A percentile compares a stretch with the other conserved stretches of the same genome.
Conservation (phyloP, 352 stramenopile species). For the Pythium sp. region DNA sequence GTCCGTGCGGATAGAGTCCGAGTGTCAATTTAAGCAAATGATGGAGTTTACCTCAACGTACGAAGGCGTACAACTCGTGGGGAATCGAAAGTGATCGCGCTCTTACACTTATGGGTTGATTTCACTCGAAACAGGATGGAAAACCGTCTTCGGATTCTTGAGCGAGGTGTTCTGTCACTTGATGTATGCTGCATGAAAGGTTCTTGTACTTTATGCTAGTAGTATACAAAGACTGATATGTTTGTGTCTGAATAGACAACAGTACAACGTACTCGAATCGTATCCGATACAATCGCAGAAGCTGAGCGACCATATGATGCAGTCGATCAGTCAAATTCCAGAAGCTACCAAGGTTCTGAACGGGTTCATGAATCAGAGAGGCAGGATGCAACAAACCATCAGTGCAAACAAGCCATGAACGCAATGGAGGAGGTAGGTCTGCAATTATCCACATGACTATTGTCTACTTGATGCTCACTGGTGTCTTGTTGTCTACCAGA, state of each 20-base stretch:
- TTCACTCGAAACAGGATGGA: slow-evolving; percentile 11
- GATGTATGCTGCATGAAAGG: slow-evolving; percentile 2
- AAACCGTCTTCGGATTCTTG: slow-evolving; percentile 18
- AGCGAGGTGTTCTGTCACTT: slow-evolving; percentile 13
- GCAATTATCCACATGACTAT: not conserved
- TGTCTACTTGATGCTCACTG: not conserved
- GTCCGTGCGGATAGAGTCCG: slow-evolving; percentile 21
- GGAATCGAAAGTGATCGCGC: not conserved
- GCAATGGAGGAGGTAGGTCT: slow-evolving; percentile 4
- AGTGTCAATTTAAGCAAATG: slow-evolving; percentile 22
- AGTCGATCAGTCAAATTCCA: not conserved
- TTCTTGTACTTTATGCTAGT: not conserved
- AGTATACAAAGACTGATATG: not conserved
- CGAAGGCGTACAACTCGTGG: not conserved
- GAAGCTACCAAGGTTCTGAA: not conserved
- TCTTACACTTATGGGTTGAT: not conserved
- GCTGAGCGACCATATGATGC: not conserved
- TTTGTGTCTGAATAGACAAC: not conserved
- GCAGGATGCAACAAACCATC: not conserved
- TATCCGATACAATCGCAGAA: not conserved
- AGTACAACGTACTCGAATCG: slow-evolving; percentile 1
- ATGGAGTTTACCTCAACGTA: slow-evolving; percentile 20
- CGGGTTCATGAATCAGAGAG: not conserved
- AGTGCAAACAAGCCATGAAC: not conserved
- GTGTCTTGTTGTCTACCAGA: slow-evolving; percentile 3